Conservation (phyloP, 306 rosid genomes). For the Albizia julibrissin region DNA sequence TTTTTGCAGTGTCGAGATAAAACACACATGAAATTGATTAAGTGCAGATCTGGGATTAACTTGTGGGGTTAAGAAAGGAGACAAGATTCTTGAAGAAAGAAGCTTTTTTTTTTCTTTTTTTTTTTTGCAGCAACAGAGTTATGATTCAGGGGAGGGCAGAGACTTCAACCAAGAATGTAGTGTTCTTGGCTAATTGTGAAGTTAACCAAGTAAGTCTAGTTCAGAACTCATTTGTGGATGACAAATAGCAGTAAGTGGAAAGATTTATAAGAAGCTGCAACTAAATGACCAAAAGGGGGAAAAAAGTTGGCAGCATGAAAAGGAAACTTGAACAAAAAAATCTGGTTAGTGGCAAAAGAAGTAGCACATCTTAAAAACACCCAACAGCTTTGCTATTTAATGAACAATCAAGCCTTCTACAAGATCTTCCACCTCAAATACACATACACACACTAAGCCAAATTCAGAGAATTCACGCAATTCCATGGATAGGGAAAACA, state of each 20-base stretch:
- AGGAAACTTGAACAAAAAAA: constrained; percentile 18
- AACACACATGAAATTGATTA: background rate
- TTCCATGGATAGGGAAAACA: background rate
- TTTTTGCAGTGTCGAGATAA: background rate
- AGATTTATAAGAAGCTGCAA: background rate
- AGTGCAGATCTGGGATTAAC: constrained; percentile 17
- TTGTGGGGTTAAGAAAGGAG: constrained; percentile 1
- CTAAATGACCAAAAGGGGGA: background rate
- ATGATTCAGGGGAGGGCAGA: background rate
- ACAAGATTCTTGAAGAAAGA: background rate
- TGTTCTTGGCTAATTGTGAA: constrained; percentile 6
- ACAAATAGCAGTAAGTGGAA: background rate
- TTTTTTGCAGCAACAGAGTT: background rate
- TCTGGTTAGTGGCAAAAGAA: background rate
- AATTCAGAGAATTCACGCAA: constrained; percentile 1
- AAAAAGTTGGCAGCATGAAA: background rate
- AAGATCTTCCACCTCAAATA: constrained; percentile 22
- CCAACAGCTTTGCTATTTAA: background rate
- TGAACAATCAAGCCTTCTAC: background rate
- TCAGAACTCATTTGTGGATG: background rate
- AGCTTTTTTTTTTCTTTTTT: background rate
- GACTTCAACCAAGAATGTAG: background rate
- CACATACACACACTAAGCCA: background rate
- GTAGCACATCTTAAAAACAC: background rate
- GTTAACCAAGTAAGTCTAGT: background rate